Base-by-base conservation (phyloP, 208 protist genomes). In the Tetramitus jugosus region DNA sequence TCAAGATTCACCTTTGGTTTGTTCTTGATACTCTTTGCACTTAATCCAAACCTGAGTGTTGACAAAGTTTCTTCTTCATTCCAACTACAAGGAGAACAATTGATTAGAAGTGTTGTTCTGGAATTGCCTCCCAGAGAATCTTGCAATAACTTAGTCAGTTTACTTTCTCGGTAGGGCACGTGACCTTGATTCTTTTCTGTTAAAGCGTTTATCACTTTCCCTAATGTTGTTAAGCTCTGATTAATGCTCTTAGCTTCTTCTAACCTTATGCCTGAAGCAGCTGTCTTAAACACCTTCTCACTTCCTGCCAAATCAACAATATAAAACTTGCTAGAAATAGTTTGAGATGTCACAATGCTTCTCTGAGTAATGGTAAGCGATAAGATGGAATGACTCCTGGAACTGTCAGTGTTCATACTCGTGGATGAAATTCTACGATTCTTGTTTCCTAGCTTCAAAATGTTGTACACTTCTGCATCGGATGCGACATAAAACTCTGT, bases 21-120 rank as follows among this genome's bases (percentile, higher is more conserved):
- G 71, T 89, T 91, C 65, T 84, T 79, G 39, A 92, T 85, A 43
- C 69, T 31, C 76, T 89, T 89, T 8, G 84, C 87, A 26, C 85
- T 78, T 49, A 17, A 0, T 37, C 77, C 82, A 76, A 85, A 85
- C 45, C 90, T 86, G 45, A 96, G 78, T 2, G 93, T 91, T 2
- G 93, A 95, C 2, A 94, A 76, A 26, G 93, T 96, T 79, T 96
- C 91, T 62, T 84, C 81, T 0, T 84, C 85, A 79, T 94, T 93
- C 76, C 89, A 88, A 33, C 69, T 77, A 61, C 85, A 87, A 2
- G 88, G 88, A 77, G 87, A 93, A 79, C 72, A 78, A 60, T 90
- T 94, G 29, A 94, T 86, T 13, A 95, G 1, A 23, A 79, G 84
- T 2, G 92, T 85, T 20, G 91, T 93, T 45, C 82, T 87, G 67